Evolutionary conservation across 129 eudicot species (phyloP).

Genomic region (Centaurea solstitialis): DNA sequence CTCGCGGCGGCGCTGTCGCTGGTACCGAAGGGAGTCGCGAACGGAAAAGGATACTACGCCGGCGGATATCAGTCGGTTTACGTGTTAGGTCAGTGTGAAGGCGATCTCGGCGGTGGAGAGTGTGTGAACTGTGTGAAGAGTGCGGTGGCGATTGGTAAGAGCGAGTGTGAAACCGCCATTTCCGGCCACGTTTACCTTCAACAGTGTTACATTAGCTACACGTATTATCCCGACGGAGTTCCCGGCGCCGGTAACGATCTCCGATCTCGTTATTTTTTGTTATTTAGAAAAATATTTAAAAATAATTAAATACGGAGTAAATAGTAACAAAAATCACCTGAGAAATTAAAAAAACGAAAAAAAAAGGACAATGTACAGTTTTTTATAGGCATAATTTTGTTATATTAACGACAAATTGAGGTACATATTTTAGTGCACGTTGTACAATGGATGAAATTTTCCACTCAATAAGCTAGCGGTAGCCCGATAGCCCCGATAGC

Average conservation of each 20-base stretch:
- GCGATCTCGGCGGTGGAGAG: slow-evolving; percentile 68
- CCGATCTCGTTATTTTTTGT: slow-evolving; percentile 46
- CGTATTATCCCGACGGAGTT: slow-evolving; percentile 72
- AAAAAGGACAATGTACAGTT: slow-evolving; percentile 9
- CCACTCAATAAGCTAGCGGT: no score
- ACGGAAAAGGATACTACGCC: slow-evolving; percentile 69
- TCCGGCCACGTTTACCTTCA: slow-evolving; percentile 66
- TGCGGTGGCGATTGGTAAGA: slow-evolving; percentile 52
- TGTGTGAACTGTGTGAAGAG: slow-evolving; percentile 79
- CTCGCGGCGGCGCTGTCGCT: slow-evolving; percentile 56
- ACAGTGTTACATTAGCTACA: slow-evolving; percentile 73
- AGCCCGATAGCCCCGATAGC: no score
- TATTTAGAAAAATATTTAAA: neutral
- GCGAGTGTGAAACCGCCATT: slow-evolving; percentile 52
- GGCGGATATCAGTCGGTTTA: slow-evolving; percentile 66
- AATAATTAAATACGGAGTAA: no score
- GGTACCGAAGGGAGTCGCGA: slow-evolving; percentile 62
- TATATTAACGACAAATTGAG: slow-evolving; percentile 13
- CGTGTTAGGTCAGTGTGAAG: slow-evolving; percentile 96
- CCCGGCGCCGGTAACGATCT: slow-evolving; percentile 52
- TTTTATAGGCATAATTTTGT: neutral
- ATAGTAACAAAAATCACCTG: slow-evolving; percentile 20
- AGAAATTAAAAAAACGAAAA: neutral
- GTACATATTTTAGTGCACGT: slow-evolving; percentile 2
- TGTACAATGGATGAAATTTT: neutral